phyloP scores from a whole-genome alignment of 1,284 basidiomycete species.

The Trichosporon inkin region DNA sequence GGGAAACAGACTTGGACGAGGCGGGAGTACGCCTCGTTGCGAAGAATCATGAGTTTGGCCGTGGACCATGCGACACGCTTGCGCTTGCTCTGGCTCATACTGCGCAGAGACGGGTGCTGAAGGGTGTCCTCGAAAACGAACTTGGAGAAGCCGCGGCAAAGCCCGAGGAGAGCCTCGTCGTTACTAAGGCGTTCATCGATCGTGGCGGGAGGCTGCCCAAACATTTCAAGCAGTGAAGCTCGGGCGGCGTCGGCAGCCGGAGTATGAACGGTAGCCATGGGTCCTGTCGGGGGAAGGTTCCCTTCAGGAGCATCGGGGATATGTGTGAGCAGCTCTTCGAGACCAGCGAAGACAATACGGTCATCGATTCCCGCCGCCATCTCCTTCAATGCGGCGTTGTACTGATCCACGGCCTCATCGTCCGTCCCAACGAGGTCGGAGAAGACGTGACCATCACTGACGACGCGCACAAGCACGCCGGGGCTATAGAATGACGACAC shows the following conservation, averaged over 20 bases:
- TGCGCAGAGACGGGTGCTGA: not conserved
- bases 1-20: constrained; percentile 4
- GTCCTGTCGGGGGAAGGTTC: not conserved
- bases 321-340: constrained; percentile 3
- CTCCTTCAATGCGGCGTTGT: not conserved
- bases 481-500: not conserved
- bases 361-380: not conserved
- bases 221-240: not conserved
- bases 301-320: not conserved
- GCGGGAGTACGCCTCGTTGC: constrained; percentile 8
- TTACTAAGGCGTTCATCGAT: not conserved
- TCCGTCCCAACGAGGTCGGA: constrained; percentile 12
- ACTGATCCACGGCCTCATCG: not conserved
- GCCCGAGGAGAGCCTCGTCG: not conserved
- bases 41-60: constrained; percentile 6
- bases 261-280: not conserved
- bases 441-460: constrained; percentile 9
- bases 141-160: constrained; percentile 8
- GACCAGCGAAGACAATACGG: not conserved
- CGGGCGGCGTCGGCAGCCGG: not conserved
- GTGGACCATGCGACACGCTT: constrained; percentile 4
- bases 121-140: constrained; percentile 8
- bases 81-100: not conserved
- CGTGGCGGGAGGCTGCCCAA: not conserved
- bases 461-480: constrained; percentile 1